A percentile compares a stretch with the other conserved stretches of the same genome.
Conservation (phyloP, 1,284 basidiomycete species). For the Rhodotorula mucilaginosa region DNA sequence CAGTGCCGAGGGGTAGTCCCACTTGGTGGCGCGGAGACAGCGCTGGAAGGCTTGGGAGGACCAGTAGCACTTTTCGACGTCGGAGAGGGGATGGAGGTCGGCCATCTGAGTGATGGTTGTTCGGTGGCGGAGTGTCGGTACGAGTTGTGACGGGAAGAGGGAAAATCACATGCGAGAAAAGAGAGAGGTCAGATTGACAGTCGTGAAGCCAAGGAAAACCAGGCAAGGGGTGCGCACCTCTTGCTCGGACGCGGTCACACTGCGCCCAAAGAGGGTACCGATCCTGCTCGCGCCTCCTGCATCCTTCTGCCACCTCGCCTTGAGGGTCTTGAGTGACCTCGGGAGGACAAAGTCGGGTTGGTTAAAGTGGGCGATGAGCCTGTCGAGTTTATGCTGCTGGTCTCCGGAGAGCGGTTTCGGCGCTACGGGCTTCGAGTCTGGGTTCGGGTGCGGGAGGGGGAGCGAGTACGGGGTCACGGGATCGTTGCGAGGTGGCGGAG, state of each 20-base stretch:
- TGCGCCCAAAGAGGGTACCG: slow-evolving; percentile 20
- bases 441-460: slow-evolving; percentile 26
- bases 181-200: background rate
- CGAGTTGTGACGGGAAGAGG: background rate
- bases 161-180: no score
- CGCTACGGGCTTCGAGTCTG: slow-evolving; percentile 18
- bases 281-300: slow-evolving; percentile 5
- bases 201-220: no score
- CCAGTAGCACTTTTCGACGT: slow-evolving; percentile 48
- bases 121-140: background rate
- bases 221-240: slow-evolving; percentile 3
- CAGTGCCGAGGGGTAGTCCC: slow-evolving; percentile 48
- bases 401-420: slow-evolving; percentile 17
- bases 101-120: background rate
- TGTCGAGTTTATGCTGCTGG: slow-evolving; percentile 30
- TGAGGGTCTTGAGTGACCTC: slow-evolving; percentile 27
- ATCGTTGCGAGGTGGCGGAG: background rate
- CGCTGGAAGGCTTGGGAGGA: slow-evolving; percentile 48
- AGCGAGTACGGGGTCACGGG: slow-evolving; percentile 5
- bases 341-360: slow-evolving; percentile 33
- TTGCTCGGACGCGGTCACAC: background rate
- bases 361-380: slow-evolving; percentile 42
- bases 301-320: slow-evolving; percentile 29
- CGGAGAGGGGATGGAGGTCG: slow-evolving; percentile 41
- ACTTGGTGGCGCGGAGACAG: slow-evolving; percentile 49